Evolutionary conservation across 345 rosid species (phyloP), one percentile per base, ranked within the genome.

Genomic region (Euphorbia pulcherrima): DNA sequence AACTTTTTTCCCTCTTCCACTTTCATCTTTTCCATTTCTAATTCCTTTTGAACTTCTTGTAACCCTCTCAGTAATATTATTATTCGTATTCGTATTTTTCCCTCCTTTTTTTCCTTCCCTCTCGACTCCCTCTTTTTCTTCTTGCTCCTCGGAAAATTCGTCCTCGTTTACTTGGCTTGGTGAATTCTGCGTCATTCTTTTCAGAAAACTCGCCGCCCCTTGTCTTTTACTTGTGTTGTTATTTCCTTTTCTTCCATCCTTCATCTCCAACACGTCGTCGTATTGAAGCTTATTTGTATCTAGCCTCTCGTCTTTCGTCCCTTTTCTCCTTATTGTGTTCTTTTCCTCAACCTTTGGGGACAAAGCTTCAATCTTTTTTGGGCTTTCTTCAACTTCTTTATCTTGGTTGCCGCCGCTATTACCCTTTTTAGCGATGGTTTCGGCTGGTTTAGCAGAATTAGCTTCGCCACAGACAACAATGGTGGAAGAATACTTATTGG

Each of bases 151-250:
- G 0, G 75, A 75, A 17, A 55, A 65, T 6, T 64, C 70, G 1
- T 67, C 71, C 0, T 53, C 77, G 1, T 73, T 64, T 21, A 44
- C 67, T 23, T 66, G 63, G 29, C 77, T 74, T 0, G 82, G 79
- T 1, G 84, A 81, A 61, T 81, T 81, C 64, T 84, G 88, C 79
- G 77, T 84, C 78, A 81, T 84, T 57, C 85, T 74, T 72, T 70
- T 79, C 78, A 84, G 60, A 73, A 84, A 84, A 21, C 83, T 76
- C 0, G 88, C 86, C 1, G 75, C 86, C 6, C 83, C 81, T 76
- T 70, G 75, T 70, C 60, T 82, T 67, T 84, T 84, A 72, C 53
- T 80, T 12, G 52, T 55, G 24, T 60, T 84, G 74, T 40, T 80
- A 9, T 41, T 76, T 54, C 75, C 84, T 65, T 70, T 84, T 75